phyloP scores from a whole-genome alignment of 805 yeast species.

The Cyberlindnera mrakii region DNA sequence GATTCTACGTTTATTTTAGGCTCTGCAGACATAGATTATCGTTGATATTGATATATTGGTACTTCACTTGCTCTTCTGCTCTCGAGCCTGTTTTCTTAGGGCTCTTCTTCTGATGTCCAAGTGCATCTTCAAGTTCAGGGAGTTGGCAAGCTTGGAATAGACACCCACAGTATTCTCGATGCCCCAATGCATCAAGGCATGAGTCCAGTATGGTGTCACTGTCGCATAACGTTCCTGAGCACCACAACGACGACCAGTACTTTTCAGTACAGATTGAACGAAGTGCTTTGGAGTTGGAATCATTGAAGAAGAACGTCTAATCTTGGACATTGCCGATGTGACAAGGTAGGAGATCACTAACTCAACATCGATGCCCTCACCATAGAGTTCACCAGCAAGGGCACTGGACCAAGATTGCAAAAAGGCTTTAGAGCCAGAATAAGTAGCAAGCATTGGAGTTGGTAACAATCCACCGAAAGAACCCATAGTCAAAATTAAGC shows the following conservation, averaged over 20 bases:
- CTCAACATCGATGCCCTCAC: constrained; percentile 76
- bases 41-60: constrained; percentile 3
- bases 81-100: constrained; percentile 49
- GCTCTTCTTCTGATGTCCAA: constrained; percentile 76
- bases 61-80: background rate
- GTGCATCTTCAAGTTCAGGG: constrained; percentile 71
- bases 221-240: constrained; percentile 89
- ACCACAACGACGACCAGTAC: constrained; percentile 81
- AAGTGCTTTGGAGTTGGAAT: constrained; percentile 82
- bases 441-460: constrained; percentile 85
- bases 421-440: constrained; percentile 95
- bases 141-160: constrained; percentile 63
- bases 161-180: constrained; percentile 80
- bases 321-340: constrained; percentile 92
- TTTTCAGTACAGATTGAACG: constrained; percentile 63
- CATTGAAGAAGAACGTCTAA: constrained; percentile 63
- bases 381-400: constrained; percentile 74
- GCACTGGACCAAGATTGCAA: constrained; percentile 91
- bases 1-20: background rate
- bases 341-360: constrained; percentile 82
- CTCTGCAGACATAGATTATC: background rate
- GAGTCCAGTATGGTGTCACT: constrained; percentile 87
- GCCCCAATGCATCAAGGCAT: constrained; percentile 84
- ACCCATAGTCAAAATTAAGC: constrained; percentile 89
- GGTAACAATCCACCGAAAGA: constrained; percentile 95